Percentiles rank a stretch among this genome's conserved stretches.
phyloP scores from a whole-genome alignment of 345 rosid species.

The Reutealis trisperma region DNA sequence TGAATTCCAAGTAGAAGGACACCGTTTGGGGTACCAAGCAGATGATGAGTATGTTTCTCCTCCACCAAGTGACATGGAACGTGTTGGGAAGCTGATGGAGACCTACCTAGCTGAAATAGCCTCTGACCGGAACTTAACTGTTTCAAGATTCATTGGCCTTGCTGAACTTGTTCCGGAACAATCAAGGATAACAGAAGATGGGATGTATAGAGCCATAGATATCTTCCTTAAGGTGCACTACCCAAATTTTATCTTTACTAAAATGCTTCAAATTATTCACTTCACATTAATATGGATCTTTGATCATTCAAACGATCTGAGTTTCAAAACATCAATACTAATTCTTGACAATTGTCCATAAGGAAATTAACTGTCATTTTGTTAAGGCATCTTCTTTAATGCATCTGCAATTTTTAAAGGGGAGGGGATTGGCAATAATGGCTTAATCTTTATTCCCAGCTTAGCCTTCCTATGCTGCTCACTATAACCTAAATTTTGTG shows the following conservation, averaged over 20 bases:
- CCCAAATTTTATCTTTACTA: neutral
- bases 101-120: constrained; percentile 87
- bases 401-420: too few species aligned
- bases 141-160: constrained; percentile 59
- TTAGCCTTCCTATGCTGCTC: neutral
- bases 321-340: neutral
- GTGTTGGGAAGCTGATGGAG: constrained; percentile 88
- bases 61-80: constrained; percentile 59
- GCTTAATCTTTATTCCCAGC: neutral
- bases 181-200: constrained; percentile 82
- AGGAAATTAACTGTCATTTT: neutral
- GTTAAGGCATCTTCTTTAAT: too few species aligned
- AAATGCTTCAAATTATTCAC: neutral
- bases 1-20: constrained; percentile 59
- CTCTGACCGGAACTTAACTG: constrained; percentile 63
- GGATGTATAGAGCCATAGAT: constrained; percentile 82
- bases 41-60: constrained; percentile 50
- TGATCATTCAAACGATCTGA: neutral
- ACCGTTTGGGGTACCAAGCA: constrained; percentile 30
- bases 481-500: too few species aligned
- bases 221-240: constrained; percentile 84
- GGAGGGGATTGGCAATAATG: too few species aligned
- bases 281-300: neutral
- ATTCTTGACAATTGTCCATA: neutral
- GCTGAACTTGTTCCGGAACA: constrained; percentile 84